Evolutionary conservation across 306 rosid genomes (phyloP).

Genomic region (Hippophae tibetana): DNA sequence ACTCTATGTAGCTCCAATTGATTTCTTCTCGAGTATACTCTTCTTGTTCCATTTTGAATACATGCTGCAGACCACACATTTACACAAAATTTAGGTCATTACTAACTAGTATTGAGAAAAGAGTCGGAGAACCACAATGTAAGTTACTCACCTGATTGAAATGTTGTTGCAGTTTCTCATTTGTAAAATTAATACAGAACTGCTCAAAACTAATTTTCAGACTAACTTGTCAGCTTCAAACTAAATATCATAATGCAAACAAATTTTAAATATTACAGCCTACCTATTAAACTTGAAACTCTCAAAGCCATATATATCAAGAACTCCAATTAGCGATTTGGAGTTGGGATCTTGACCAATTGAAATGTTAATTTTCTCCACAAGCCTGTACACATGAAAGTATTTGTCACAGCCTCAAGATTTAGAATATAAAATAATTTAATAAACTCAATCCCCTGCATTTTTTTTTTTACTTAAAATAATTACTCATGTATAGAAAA

Average conservation of each 20-base stretch:
- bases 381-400: not conserved
- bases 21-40: slow-evolving; percentile 96
- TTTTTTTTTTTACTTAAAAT: no score
- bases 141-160: slow-evolving; percentile 80
- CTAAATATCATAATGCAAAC: not conserved
- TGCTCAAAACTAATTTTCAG: not conserved
- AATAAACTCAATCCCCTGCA: slow-evolving; percentile 1
- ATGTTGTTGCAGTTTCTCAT: slow-evolving; percentile 87
- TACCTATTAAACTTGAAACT: not conserved
- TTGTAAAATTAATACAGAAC: not conserved
- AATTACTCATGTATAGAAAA: no score
- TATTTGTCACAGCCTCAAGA: not conserved
- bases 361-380: not conserved
- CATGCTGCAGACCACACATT: slow-evolving; percentile 63
- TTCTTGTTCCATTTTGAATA: slow-evolving; percentile 99
- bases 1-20: slow-evolving; percentile 97
- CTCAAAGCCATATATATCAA: not conserved
- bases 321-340: not conserved
- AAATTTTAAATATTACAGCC: not conserved
- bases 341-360: not conserved
- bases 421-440: not conserved
- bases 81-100: slow-evolving; percentile 8
- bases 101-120: slow-evolving; percentile 6
- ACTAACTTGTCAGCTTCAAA: not conserved
- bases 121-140: slow-evolving; percentile 8